Percentiles rank a stretch among this genome's conserved stretches.
phyloP scores from a whole-genome alignment of 1,139 yeast genomes.

The Lodderomyces elongisporus region DNA sequence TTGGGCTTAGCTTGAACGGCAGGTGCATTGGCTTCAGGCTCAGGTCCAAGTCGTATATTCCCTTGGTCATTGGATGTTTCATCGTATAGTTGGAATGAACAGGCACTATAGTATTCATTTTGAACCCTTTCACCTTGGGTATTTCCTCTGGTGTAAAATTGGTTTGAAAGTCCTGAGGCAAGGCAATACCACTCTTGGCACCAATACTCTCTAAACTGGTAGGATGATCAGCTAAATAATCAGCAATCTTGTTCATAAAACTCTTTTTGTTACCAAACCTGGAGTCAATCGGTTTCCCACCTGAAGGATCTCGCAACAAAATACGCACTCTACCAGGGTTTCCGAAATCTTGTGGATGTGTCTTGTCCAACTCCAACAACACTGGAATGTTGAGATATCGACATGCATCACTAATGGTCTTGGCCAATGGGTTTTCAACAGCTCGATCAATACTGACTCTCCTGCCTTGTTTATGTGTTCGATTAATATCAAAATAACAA shows the following conservation, averaged over 20 bases:
- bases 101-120: slow-evolving; percentile 83
- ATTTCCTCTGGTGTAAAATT: slow-evolving; percentile 53
- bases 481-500: slow-evolving; percentile 78
- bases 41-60: slow-evolving; percentile 55
- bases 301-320: slow-evolving; percentile 43
- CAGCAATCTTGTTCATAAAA: slow-evolving; percentile 56
- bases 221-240: slow-evolving; percentile 62
- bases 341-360: slow-evolving; percentile 96
- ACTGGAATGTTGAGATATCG: slow-evolving; percentile 46
- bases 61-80: slow-evolving; percentile 80
- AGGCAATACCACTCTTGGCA: slow-evolving; percentile 47
- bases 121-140: slow-evolving; percentile 78
- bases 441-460: slow-evolving; percentile 64
- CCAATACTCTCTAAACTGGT: slow-evolving; percentile 63
- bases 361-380: slow-evolving; percentile 70
- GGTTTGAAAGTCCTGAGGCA: slow-evolving; percentile 55
- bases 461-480: slow-evolving; percentile 80
- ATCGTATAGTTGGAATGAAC: slow-evolving; percentile 72
- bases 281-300: slow-evolving; percentile 36
- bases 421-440: slow-evolving; percentile 83
- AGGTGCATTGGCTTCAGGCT: slow-evolving; percentile 25
- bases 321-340: slow-evolving; percentile 93
- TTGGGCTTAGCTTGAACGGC: slow-evolving; percentile 22
- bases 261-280: slow-evolving; percentile 59
- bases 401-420: slow-evolving; percentile 67